These are phyloP conservation scores for Aspergillus steynii DNA, from an alignment of 495 filamentous ascomycete genomes.

Conservation along the genomic window DNA sequence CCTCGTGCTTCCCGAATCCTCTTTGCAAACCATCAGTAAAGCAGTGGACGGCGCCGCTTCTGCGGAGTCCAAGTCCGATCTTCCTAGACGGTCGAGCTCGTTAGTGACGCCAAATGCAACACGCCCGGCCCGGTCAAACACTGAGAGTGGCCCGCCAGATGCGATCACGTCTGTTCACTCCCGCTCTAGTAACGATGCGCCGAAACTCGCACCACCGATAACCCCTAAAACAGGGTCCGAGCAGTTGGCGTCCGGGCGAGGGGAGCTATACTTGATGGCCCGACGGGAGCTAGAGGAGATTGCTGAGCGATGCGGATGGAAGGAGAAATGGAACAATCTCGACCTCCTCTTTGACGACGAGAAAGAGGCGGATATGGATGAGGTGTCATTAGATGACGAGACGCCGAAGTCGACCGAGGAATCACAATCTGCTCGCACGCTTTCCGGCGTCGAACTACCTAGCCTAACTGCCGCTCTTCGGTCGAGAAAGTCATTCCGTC, in stretches of 20 bases:
- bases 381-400: slow-evolving; percentile 42
- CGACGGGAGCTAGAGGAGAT: slow-evolving; percentile 74
- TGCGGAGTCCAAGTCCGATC: slow-evolving; percentile 46
- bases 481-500: slow-evolving; percentile 44
- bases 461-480: slow-evolving; percentile 32
- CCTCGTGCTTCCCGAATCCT: slow-evolving; percentile 64
- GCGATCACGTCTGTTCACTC: slow-evolving; percentile 20
- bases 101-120: slow-evolving; percentile 26
- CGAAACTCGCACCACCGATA: slow-evolving; percentile 25
- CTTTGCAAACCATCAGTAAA: slow-evolving; percentile 38
- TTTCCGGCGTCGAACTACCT: slow-evolving; percentile 34
- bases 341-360: slow-evolving; percentile 50
- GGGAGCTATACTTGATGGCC: slow-evolving; percentile 76
- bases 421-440: slow-evolving; percentile 44
- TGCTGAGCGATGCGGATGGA: slow-evolving; percentile 74
- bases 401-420: slow-evolving; percentile 14
- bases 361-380: slow-evolving; percentile 48
- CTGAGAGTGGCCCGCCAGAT: slow-evolving; percentile 33
- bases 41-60: slow-evolving; percentile 22
- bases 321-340: slow-evolving; percentile 70
- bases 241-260: slow-evolving; percentile 79
- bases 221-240: slow-evolving; percentile 66
- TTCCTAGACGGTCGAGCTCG: slow-evolving; percentile 48
- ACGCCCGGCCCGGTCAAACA: slow-evolving; percentile 32
- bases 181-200: slow-evolving; percentile 29